Evolutionary conservation across 2,329 filamentous ascomycete species (phyloP).

Genomic region (Calonectria ilicicola): DNA sequence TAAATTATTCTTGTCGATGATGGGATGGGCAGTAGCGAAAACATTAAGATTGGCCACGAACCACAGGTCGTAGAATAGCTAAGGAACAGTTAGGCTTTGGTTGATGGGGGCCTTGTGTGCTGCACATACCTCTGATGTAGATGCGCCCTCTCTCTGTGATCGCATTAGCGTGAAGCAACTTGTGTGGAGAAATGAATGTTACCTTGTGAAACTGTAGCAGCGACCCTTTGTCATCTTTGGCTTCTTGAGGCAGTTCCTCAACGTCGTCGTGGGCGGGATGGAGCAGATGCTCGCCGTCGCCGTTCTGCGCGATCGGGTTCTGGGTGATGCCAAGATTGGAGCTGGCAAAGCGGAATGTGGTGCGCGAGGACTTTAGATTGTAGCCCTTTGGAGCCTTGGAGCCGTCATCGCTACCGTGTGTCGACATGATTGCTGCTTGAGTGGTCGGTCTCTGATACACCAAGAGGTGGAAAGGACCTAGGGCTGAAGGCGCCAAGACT

Average conservation of each 20-base stretch:
- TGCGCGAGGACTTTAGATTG: background rate
- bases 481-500: background rate
- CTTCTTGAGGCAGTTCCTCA: background rate
- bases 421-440: background rate
- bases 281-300: background rate
- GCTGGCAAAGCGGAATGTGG: constrained; percentile 13
- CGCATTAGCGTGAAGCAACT: background rate
- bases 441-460: background rate
- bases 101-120: background rate
- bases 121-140: background rate
- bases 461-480: background rate
- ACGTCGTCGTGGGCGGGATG: background rate
- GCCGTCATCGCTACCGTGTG: background rate
- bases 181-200: background rate
- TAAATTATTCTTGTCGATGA: constrained; percentile 7
- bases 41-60: constrained; percentile 25
- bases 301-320: background rate
- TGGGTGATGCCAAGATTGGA: background rate
- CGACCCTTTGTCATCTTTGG: background rate
- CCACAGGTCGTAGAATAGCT: constrained; percentile 25
- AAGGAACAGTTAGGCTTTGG: background rate
- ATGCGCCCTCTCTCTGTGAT: constrained; percentile 7
- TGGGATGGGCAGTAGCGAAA: constrained; percentile 21
- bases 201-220: constrained; percentile 11
- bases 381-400: background rate